Conservation (phyloP, 192 early-diverging fungal species). For the Physocladia obscura region DNA sequence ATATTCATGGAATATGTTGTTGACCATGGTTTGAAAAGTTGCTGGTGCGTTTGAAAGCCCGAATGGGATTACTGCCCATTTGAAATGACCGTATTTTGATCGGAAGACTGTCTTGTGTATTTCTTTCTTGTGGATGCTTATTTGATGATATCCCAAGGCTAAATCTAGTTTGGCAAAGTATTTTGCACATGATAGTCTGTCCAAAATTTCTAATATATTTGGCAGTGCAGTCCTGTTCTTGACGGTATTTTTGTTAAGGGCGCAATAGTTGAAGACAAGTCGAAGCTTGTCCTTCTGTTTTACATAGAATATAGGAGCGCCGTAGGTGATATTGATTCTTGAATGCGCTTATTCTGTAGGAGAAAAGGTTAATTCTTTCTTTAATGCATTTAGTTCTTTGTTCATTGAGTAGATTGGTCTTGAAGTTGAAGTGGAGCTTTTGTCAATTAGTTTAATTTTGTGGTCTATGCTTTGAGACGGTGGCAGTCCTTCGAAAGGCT, state of each 20-base stretch:
- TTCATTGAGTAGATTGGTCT: slow-evolving; percentile 13
- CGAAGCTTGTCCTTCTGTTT: slow-evolving; percentile 20
- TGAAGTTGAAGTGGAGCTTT: background rate
- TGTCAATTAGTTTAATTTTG: background rate
- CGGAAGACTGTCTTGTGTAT: slow-evolving; percentile 23
- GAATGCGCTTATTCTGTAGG: slow-evolving; percentile 2
- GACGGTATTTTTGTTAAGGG: slow-evolving; percentile 45
- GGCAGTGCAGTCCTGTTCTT: slow-evolving; percentile 25
- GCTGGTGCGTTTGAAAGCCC: slow-evolving; percentile 63
- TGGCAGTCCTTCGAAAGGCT: slow-evolving; percentile 17
- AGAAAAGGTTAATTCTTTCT: slow-evolving; percentile 15
- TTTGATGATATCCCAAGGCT: slow-evolving; percentile 22
- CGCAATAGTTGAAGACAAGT: slow-evolving; percentile 24
- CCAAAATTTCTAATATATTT: slow-evolving; percentile 19
- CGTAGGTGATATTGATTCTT: slow-evolving; percentile 18
- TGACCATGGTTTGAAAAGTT: slow-evolving; percentile 51
- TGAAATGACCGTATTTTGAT: slow-evolving; percentile 42
- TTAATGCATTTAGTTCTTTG: slow-evolving; percentile 6
- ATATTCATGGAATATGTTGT: no score
- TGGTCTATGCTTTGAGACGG: background rate
- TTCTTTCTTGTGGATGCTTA: slow-evolving; percentile 11
- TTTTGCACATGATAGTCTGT: background rate
- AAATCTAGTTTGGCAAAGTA: slow-evolving; percentile 28
- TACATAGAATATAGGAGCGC: slow-evolving; percentile 21
- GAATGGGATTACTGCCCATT: slow-evolving; percentile 64